Evolutionary conservation across 2,329 filamentous ascomycete genomes (phyloP).

Genomic region (Neonectria ditissima): DNA sequence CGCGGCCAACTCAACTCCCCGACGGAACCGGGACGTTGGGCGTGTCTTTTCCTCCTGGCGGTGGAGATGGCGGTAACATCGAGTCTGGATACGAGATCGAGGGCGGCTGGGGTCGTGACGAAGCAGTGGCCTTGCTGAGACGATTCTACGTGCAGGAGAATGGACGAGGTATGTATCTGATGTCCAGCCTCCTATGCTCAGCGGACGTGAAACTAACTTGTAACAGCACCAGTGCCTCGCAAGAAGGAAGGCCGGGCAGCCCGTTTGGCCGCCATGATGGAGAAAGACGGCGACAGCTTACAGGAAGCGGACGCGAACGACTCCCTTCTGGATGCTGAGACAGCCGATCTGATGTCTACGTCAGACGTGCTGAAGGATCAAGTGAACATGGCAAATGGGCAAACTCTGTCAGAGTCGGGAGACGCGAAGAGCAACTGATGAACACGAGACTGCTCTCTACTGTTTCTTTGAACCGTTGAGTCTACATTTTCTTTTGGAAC

Average conservation of each 20-base stretch:
- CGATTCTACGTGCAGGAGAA: constrained; percentile 99
- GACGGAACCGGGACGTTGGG: constrained; percentile 53
- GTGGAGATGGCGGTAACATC: constrained; percentile 73
- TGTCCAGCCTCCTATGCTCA: not conserved
- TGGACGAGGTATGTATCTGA: constrained; percentile 75
- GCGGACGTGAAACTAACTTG: constrained; percentile 10
- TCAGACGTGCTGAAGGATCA: constrained; percentile 30
- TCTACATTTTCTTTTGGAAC: not conserved
- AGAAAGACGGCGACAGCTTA: constrained; percentile 50
- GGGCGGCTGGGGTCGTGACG: constrained; percentile 88
- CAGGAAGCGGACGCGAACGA: constrained; percentile 14
- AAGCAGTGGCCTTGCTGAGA: constrained; percentile 90
- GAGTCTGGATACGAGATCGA: constrained; percentile 85
- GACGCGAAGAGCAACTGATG: not conserved
- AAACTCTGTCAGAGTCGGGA: not conserved
- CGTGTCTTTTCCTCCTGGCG: constrained; percentile 52
- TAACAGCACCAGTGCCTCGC: constrained; percentile 61
- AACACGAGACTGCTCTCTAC: not conserved
- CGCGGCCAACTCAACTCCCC: constrained; percentile 51
- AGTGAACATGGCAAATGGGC: constrained; percentile 2
- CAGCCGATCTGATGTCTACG: constrained; percentile 26
- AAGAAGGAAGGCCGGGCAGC: constrained; percentile 69
- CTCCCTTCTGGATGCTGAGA: constrained; percentile 20
- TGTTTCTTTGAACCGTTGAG: not conserved
- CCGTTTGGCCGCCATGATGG: constrained; percentile 64